phyloP scores from a whole-genome alignment of 495 filamentous ascomycete genomes.

The Wilcoxina mikolae region DNA sequence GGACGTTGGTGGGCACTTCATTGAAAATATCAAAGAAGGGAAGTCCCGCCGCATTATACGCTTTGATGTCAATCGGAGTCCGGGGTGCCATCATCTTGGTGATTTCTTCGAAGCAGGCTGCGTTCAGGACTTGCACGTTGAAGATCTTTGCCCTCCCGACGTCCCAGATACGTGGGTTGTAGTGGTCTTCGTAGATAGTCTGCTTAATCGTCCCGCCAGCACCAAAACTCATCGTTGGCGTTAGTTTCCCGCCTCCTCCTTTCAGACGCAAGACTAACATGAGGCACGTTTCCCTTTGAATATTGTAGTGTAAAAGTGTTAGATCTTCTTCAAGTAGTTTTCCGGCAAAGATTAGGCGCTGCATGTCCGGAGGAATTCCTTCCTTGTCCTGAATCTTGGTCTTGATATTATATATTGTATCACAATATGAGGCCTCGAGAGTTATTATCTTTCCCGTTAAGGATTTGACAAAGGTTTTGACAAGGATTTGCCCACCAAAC shows the following conservation, averaged over 20 bases:
- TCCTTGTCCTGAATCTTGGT: constrained; percentile 17
- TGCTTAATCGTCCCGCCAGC: constrained; percentile 31
- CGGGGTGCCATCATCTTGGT: constrained; percentile 28
- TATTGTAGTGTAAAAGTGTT: constrained; percentile 71
- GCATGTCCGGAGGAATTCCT: constrained; percentile 20
- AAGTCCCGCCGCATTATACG: constrained; percentile 27
- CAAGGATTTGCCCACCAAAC: not conserved
- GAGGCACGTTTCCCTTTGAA: constrained; percentile 70
- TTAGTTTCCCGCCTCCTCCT: constrained; percentile 36
- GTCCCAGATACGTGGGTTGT: constrained; percentile 28
- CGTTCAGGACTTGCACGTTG: constrained; percentile 35
- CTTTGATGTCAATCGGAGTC: constrained; percentile 29
- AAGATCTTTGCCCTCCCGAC: constrained; percentile 26
- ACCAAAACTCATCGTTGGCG: constrained; percentile 29
- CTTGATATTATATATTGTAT: constrained; percentile 28
- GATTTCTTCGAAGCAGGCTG: constrained; percentile 25
- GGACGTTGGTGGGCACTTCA: constrained; percentile 8
- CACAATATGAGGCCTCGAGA: not conserved
- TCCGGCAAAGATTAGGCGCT: too few species aligned
- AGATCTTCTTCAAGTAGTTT: constrained; percentile 19
- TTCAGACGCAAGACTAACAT: constrained; percentile 68
- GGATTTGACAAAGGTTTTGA: constrained; percentile 22
- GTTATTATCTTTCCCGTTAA: constrained; percentile 22
- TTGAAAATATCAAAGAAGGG: constrained; percentile 32
- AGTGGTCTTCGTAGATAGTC: constrained; percentile 23